Conservation (phyloP, 441 rosid species). For the Gossypium schwendimanii region DNA sequence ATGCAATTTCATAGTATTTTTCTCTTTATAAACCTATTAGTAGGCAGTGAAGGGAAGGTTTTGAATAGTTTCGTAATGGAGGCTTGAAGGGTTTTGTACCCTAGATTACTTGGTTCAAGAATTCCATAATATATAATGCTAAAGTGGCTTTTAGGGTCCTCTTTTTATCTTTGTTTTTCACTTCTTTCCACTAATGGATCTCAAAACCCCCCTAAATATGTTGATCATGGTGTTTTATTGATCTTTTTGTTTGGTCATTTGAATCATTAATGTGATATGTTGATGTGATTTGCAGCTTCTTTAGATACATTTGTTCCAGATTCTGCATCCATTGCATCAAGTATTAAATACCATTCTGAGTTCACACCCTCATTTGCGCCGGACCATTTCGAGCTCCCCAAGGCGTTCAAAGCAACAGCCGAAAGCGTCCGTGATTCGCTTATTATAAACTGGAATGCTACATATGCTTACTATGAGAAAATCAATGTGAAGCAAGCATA, state of each 20-base stretch:
- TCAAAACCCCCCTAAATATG: not conserved
- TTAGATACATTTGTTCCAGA: slow-evolving; percentile 36
- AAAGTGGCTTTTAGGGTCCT: too few species aligned
- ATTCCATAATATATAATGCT: not conserved
- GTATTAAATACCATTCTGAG: slow-evolving; percentile 75
- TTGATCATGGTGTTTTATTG: not conserved
- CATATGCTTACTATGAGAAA: slow-evolving; percentile 61
- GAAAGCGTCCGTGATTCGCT: slow-evolving; percentile 76
- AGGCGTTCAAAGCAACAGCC: slow-evolving; percentile 79
- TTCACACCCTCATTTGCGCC: slow-evolving; percentile 75
- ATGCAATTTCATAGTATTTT: not conserved
- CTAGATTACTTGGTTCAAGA: not conserved
- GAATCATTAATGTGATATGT: not conserved
- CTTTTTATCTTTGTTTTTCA: too few species aligned
- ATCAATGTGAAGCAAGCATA: slow-evolving; percentile 76
- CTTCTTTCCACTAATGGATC: not conserved
- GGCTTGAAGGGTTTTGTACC: not conserved
- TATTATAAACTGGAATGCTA: slow-evolving; percentile 73
- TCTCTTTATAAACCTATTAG: too few species aligned
- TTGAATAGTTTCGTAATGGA: not conserved
- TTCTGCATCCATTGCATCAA: slow-evolving; percentile 57
- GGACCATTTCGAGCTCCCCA: slow-evolving; percentile 63
- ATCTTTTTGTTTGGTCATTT: not conserved
- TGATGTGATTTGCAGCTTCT: slow-evolving; percentile 9
- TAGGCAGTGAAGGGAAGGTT: too few species aligned